Base-by-base conservation (phyloP, 495 filamentous ascomycete species). In the Neurospora sp. region DNA sequence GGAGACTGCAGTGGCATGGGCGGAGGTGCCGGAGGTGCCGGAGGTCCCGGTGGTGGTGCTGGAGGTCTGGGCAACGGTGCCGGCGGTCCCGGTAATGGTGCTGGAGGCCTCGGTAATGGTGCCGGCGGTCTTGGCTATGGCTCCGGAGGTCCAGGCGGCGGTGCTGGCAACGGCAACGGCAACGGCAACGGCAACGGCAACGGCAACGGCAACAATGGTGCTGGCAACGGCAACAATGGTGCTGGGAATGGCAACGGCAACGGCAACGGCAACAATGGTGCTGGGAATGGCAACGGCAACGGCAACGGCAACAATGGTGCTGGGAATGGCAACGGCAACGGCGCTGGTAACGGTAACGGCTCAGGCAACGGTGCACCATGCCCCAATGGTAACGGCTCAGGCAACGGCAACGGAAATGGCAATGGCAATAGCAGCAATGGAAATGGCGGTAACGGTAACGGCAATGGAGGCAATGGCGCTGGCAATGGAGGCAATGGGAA, bases 61-160 rank as follows among this genome's bases (percentile, higher is more conserved):
- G 72, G 72, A n/a, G 73, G 73, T 18, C 39, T 71, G 27, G 27
- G 27, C 27, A 31, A 31, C 2, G 66, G 39, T n/a, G 44, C 44
- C 18, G 31, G 69, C 11, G 39, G 27, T 27, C 69, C 31, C 9
- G 46, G 73, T 9, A 38, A 37, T 31, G 31, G 27, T 54, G 73
- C 71, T 72, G 72, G 72, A n/a, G 73, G 73, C 31, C 39, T 71
- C 9, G 74, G 60, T 31, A 39, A 12, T 39, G 35, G 44, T 42
- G 72, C n/a, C 20, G n/a, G 39, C 20, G 46, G 71, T 35, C 16
- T n/a, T 10, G 46, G 5, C 38, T 18, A n/a, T 16, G 49, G 35
- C 9, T 37, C 42, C 16, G 66, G 66, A 10, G 38, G 20, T 23
- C 66, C 41, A n/a, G 44, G 73, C 27, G 38, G 39, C 38, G 27